A percentile compares a stretch with the other conserved stretches of the same genome.
Evolutionary conservation across 2,329 filamentous ascomycete species (phyloP).

Genomic region (Didymella arachidicola): DNA sequence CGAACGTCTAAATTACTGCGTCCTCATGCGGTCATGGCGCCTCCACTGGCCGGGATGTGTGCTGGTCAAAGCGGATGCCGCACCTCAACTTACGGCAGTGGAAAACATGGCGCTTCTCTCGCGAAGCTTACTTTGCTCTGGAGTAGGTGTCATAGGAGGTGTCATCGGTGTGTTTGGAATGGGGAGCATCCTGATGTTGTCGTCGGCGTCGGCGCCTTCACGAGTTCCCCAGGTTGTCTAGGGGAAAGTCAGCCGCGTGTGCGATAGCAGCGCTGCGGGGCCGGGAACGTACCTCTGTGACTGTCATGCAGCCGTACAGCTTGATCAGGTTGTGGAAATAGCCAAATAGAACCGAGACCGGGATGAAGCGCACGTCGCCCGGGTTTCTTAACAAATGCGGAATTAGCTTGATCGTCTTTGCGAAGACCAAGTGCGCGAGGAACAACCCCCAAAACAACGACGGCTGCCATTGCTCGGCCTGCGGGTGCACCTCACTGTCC

Average conservation of each 20-base stretch:
- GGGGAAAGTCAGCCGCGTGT: constrained; percentile 28
- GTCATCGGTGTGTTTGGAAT: constrained; percentile 46
- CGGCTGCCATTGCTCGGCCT: constrained; percentile 33
- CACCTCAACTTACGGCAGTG: constrained; percentile 39
- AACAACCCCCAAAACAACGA: constrained; percentile 45
- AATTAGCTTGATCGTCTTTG: constrained; percentile 89
- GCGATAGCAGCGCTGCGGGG: constrained; percentile 35
- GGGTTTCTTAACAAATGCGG: constrained; percentile 87
- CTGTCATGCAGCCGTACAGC: constrained; percentile 82
- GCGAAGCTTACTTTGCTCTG: constrained; percentile 46
- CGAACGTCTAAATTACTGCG: constrained; percentile 49
- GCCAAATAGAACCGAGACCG: constrained; percentile 87
- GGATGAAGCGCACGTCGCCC: constrained; percentile 78
- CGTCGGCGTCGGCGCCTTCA: constrained; percentile 84
- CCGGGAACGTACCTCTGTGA: constrained; percentile 51
- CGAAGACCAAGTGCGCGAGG: constrained; percentile 67
- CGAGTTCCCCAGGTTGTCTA: constrained; percentile 96
- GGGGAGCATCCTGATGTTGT: constrained; percentile 51
- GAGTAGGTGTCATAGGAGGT: constrained; percentile 46
- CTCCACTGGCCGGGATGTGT: constrained; percentile 30
- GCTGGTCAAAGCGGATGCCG: constrained; percentile 35
- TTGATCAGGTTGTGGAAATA: constrained; percentile 95
- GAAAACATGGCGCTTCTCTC: constrained; percentile 45
- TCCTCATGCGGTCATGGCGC: constrained; percentile 35
- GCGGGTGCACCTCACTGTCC: constrained; percentile 26